Evolutionary conservation across 2,329 filamentous ascomycete species (phyloP), one percentile per base, ranked within the genome.

Genomic region (Diaporthe sp.): DNA sequence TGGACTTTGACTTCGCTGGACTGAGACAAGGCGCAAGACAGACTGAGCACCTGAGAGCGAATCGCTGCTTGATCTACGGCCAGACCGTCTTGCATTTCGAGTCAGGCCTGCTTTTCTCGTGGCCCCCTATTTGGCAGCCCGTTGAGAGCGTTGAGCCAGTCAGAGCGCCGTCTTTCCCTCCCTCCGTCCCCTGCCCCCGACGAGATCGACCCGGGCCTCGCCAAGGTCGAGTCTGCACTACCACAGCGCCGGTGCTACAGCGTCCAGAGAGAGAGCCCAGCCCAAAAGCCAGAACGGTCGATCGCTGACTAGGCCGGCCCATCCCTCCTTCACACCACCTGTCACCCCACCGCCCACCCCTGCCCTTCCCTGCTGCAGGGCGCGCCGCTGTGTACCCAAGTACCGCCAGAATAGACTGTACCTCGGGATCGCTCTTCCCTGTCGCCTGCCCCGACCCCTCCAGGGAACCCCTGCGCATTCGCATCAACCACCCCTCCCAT

Each of bases 61-160:
- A 76, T 67, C 62, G 59, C 59, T 72, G 58, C 51, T 58, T 57
- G 68, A 69, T 49, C 67, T 31, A 61, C 69, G 65, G 55, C 53
- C 73, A 75, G 74, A 73, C 61, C 69, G 69, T 75, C 74, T 73
- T 57, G 37, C 69, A 67, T 53, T 58, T 72, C 69, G 55, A 62
- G 75, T 75, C 75, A 76, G 75, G 75, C 75, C 74, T 76, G 68
- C 31, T 71, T 72, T 73, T 70, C 75, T 75, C 73, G 75, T 75
- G 75, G 73, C 58, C 75, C 73, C 75, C 74, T 65, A 44, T 67
- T 59, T 53, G 61, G 58, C 44, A 55, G 37, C 69, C 75, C 37
- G 37, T 74, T 62, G 46, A 72, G 68, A 65, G 42, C 73, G 73
- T 74, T 76, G 73, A 76, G 61, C 75, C 75, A 76, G 75, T 76